Evolutionary conservation across 805 yeast genomes (phyloP).

Genomic region (Hermanozyma aechmeae): DNA sequence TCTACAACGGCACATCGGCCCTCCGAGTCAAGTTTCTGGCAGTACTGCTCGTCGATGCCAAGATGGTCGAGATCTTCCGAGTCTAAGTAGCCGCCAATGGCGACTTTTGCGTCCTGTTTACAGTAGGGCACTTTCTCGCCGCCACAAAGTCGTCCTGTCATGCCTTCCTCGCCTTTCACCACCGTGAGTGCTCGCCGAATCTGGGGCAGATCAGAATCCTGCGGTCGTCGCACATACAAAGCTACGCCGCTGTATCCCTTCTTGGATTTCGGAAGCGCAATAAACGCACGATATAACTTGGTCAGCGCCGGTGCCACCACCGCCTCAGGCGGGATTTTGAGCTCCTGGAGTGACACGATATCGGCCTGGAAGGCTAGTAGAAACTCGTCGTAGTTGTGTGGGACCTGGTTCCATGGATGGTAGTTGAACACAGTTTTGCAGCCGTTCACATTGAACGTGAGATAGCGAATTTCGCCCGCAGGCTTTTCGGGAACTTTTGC

Average conservation of each 20-base stretch:
- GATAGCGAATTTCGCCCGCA: constrained; percentile 34
- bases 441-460: constrained; percentile 83
- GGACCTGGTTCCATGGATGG: constrained; percentile 65
- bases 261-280: constrained; percentile 56
- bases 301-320: constrained; percentile 19
- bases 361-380: constrained; percentile 58
- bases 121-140: constrained; percentile 3
- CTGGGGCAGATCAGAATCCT: constrained; percentile 29
- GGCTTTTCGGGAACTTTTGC: too few species aligned
- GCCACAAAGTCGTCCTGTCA: constrained; percentile 55
- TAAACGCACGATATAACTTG: constrained; percentile 53
- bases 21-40: constrained; percentile 52
- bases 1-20: constrained; percentile 80
- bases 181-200: constrained; percentile 39
- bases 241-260: constrained; percentile 94
- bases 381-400: constrained; percentile 29
- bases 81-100: constrained; percentile 71
- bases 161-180: constrained; percentile 79
- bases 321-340: constrained; percentile 41
- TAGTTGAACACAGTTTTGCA: constrained; percentile 70
- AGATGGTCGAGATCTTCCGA: constrained; percentile 20
- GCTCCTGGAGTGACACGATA: constrained; percentile 78
- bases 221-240: constrained; percentile 55
- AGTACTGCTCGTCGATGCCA: constrained; percentile 7
- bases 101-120: constrained; percentile 4